These are phyloP conservation scores for Debaryomyces psychrophilus DNA, from an alignment of 1,139 yeast species.

Conservation along the genomic window DNA sequence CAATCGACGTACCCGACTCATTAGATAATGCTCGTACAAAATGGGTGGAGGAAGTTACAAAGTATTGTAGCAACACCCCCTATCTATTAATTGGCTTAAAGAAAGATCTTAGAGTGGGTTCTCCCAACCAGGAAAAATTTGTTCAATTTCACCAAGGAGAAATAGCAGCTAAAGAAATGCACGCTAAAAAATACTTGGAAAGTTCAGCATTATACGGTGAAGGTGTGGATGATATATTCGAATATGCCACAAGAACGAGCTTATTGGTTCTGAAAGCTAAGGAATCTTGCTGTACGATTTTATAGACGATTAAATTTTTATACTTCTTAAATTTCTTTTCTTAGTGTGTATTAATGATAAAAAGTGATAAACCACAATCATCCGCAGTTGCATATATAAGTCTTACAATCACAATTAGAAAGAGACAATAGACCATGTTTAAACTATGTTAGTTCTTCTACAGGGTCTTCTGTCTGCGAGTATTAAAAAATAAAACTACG, in stretches of 20 bases:
- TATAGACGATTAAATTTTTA: constrained; percentile 18
- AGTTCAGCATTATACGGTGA: constrained; percentile 81
- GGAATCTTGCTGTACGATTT: constrained; percentile 39
- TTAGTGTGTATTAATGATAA: neutral
- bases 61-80: constrained; percentile 71
- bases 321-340: neutral
- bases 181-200: constrained; percentile 70
- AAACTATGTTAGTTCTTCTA: too few relatives aligned
- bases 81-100: constrained; percentile 69
- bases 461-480: too few relatives aligned
- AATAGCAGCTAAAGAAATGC: constrained; percentile 62
- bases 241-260: constrained; percentile 73
- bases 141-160: constrained; percentile 61
- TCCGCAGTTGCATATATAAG: neutral
- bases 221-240: constrained; percentile 81
- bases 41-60: constrained; percentile 72
- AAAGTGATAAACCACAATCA: neutral
- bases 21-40: constrained; percentile 66
- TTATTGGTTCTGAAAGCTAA: constrained; percentile 39
- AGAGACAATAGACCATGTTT: too few relatives aligned
- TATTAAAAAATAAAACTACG: constrained; percentile 12
- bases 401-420: neutral
- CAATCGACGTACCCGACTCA: constrained; percentile 71
- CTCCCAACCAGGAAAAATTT: constrained; percentile 35
- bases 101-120: constrained; percentile 57